phyloP scores from a whole-genome alignment of 2,329 filamentous ascomycete genomes.

The Sclerotinia nivalis region DNA sequence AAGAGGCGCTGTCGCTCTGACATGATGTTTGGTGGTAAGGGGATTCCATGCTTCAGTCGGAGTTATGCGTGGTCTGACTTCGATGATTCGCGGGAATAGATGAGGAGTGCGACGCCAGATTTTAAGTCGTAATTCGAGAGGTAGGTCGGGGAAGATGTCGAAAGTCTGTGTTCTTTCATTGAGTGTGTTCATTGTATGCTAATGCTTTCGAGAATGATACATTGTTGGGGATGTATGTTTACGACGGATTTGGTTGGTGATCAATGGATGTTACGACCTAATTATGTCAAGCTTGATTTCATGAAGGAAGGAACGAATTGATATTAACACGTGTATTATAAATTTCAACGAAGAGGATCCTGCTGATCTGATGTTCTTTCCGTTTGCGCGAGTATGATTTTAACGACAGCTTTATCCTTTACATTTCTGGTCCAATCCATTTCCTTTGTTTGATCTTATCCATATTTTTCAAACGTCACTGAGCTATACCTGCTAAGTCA shows the following conservation, averaged over 20 bases:
- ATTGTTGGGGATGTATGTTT: neutral
- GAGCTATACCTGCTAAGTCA: neutral
- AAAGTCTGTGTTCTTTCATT: neutral
- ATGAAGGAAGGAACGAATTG: neutral
- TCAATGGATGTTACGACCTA: neutral
- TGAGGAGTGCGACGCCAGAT: neutral
- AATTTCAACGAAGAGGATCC: neutral
- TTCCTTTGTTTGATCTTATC: neutral
- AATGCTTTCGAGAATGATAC: neutral
- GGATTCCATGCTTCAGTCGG: slow-evolving; percentile 9
- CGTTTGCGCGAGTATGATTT: no score
- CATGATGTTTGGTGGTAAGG: slow-evolving; percentile 10
- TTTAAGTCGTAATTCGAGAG: neutral
- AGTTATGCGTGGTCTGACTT: slow-evolving; percentile 8
- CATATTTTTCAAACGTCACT: neutral
- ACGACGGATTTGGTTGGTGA: neutral
- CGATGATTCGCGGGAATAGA: slow-evolving; percentile 17
- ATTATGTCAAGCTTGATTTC: neutral
- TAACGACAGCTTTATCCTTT: neutral
- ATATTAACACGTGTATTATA: neutral
- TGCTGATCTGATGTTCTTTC: neutral
- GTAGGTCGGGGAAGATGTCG: neutral
- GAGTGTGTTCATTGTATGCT: neutral
- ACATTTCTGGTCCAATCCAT: neutral
- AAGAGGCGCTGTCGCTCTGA: neutral